These are phyloP conservation scores for Russula sp. DNA, from an alignment of 768 basidiomycete genomes.

Conservation along the genomic window DNA sequence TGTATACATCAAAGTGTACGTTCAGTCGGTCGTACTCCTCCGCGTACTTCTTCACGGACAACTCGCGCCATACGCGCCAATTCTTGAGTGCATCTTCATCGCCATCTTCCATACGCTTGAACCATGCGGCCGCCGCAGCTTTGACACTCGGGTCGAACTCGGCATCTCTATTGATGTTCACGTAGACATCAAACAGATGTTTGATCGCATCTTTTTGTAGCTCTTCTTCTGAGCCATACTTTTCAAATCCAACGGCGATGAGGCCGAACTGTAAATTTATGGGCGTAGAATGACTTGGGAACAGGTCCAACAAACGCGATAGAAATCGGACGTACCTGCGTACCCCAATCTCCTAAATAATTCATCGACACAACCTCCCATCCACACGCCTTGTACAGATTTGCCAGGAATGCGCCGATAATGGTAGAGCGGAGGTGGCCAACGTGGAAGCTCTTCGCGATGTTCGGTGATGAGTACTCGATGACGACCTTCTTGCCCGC, in stretches of 20 bases:
- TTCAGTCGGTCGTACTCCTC: slow-evolving; percentile 87
- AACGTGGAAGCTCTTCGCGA: slow-evolving; percentile 97
- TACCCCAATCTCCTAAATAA: slow-evolving; percentile 98
- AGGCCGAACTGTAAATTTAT: slow-evolving; percentile 59
- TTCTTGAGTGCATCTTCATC: slow-evolving; percentile 77
- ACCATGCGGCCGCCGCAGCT: slow-evolving; percentile 74
- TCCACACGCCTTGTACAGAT: slow-evolving; percentile 86
- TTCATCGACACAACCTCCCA: slow-evolving; percentile 92
- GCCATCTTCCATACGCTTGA: slow-evolving; percentile 93
- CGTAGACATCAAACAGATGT: slow-evolving; percentile 91
- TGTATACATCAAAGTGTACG: slow-evolving; percentile 87
- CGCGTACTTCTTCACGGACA: slow-evolving; percentile 85
- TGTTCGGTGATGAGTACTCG: slow-evolving; percentile 96
- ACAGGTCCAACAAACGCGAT: too few relatives aligned
- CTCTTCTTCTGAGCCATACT: slow-evolving; percentile 81
- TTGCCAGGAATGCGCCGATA: slow-evolving; percentile 90
- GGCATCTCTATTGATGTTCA: slow-evolving; percentile 86
- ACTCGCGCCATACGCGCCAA: slow-evolving; percentile 90
- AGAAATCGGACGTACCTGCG: slow-evolving; percentile 58
- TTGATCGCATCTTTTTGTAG: slow-evolving; percentile 88
- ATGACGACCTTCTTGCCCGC: slow-evolving; percentile 79
- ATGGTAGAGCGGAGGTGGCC: slow-evolving; percentile 98
- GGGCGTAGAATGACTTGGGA: background rate
- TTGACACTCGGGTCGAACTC: slow-evolving; percentile 67
- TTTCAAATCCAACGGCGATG: slow-evolving; percentile 86